Evolutionary conservation across 2,329 filamentous ascomycete species (phyloP).

Genomic region (Metarhizium album): DNA sequence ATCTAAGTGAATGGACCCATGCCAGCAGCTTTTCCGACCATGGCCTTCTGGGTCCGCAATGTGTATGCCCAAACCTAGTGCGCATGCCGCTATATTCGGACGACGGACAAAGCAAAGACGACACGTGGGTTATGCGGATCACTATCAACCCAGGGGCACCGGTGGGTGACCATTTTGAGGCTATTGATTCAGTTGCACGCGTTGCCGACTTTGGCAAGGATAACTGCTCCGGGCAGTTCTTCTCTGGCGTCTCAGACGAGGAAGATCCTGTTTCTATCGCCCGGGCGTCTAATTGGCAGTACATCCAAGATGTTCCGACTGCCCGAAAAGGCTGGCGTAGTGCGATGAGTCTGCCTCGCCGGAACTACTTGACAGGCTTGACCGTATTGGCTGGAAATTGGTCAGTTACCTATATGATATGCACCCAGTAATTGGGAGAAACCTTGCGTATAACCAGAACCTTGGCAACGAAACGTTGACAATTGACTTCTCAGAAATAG

Average conservation of each 20-base stretch:
- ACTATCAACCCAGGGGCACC: constrained; percentile 48
- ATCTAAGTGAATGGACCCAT: constrained; percentile 46
- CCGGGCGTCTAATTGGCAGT: constrained; percentile 27
- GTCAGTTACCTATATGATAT: constrained; percentile 39
- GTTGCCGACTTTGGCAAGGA: constrained; percentile 26
- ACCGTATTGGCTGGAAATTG: constrained; percentile 40
- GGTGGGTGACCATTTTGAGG: constrained; percentile 44
- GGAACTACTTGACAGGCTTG: constrained; percentile 37
- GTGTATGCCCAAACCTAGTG: constrained; percentile 54
- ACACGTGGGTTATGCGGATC: constrained; percentile 33
- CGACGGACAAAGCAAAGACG: constrained; percentile 15
- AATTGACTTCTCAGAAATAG: constrained; percentile 38
- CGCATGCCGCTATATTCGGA: constrained; percentile 35
- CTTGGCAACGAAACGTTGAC: constrained; percentile 37
- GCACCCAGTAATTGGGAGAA: constrained; percentile 31
- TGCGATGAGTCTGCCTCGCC: constrained; percentile 29
- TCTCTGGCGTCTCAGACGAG: constrained; percentile 14
- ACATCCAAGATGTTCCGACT: constrained; percentile 20
- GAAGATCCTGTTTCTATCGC: constrained; percentile 22
- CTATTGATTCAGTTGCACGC: constrained; percentile 17
- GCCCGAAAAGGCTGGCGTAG: constrained; percentile 21
- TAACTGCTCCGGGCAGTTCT: constrained; percentile 26
- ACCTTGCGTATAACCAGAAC: constrained; percentile 30
- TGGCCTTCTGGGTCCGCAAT: constrained; percentile 43
- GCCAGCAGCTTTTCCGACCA: constrained; percentile 42